Evolutionary conservation across 805 yeast genomes (phyloP).

Genomic region (Wickerhamomyces hampshirensis): DNA sequence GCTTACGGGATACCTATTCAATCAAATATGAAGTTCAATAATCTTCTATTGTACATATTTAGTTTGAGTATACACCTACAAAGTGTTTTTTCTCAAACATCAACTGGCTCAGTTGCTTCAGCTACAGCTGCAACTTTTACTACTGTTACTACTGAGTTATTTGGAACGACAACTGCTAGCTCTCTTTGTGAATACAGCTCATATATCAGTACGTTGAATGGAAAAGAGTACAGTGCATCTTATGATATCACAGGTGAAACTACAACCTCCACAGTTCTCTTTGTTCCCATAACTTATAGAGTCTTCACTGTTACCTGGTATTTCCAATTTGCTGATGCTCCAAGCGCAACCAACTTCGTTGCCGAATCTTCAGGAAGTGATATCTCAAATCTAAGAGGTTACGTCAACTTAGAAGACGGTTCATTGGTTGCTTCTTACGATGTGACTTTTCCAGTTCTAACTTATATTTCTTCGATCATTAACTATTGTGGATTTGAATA

Average conservation of each 20-base stretch:
- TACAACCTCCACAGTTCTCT: conserved; percentile 1
- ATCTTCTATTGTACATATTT: conserved; percentile 1
- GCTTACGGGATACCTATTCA: neutral
- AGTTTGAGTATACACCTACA: conserved; percentile 1
- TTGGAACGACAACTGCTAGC: conserved; percentile 1
- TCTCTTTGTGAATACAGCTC: conserved; percentile 2
- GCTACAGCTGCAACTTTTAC: neutral
- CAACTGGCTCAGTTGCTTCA: neutral
- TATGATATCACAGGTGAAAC: conserved; percentile 1
- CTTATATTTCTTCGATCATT: conserved; percentile 1
- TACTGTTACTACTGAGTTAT: conserved; percentile 3
- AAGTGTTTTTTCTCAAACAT: conserved; percentile 2
- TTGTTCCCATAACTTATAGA: conserved; percentile 4
- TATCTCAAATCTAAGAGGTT: conserved; percentile 5
- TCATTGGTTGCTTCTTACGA: conserved; percentile 8
- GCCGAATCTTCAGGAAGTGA: conserved; percentile 7
- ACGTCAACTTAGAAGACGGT: conserved; percentile 17
- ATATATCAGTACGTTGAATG: conserved; percentile 3
- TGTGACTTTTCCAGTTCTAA: conserved; percentile 4
- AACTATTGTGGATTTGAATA: conserved; percentile 11
- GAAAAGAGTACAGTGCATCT: conserved; percentile 1
- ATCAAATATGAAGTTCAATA: conserved; percentile 5
- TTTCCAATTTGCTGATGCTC: conserved; percentile 8
- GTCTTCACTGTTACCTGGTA: conserved; percentile 15
- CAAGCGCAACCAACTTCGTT: conserved; percentile 10